Conservation (phyloP, 805 yeast species). For the Saccharomycopsis sp. region DNA sequence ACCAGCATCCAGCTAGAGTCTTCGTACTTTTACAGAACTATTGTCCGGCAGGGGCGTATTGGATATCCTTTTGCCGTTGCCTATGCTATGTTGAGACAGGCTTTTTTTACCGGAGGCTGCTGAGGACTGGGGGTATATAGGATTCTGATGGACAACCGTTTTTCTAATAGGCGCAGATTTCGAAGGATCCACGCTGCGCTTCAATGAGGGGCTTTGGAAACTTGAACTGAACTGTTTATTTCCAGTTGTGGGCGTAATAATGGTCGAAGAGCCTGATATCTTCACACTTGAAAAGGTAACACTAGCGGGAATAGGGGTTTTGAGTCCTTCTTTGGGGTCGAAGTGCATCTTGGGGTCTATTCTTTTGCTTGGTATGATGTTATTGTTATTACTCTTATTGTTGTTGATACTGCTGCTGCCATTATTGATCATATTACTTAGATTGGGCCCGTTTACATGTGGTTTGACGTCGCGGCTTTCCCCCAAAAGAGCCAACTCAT, state of each 20-base stretch:
- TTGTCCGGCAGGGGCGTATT: background rate
- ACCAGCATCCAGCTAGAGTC: background rate
- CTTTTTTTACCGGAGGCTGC: background rate
- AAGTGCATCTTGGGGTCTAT: background rate
- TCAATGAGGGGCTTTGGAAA: slow-evolving; percentile 46
- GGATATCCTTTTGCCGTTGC: background rate
- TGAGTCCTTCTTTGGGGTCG: background rate
- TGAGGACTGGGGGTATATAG: slow-evolving; percentile 13
- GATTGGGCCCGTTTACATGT: background rate
- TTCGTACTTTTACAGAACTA: background rate
- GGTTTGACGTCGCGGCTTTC: background rate
- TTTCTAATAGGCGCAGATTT: slow-evolving; percentile 60
- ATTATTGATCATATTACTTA: background rate
- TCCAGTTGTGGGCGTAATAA: slow-evolving; percentile 33
- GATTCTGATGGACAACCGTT: slow-evolving; percentile 21
- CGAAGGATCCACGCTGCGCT: slow-evolving; percentile 58
- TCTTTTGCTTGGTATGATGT: too few relatives aligned
- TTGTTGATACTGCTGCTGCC: slow-evolving; percentile 24
- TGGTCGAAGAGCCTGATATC: slow-evolving; percentile 51
- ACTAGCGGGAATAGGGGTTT: slow-evolving; percentile 13
- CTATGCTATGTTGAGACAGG: background rate
- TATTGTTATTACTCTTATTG: slow-evolving; percentile 25
- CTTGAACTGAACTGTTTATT: slow-evolving; percentile 48
- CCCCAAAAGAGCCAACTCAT: slow-evolving; percentile 21
- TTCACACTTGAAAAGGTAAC: slow-evolving; percentile 57